These are phyloP conservation scores for Wickerhamiella galacta DNA, from an alignment of 805 yeast species.

Conservation along the genomic window DNA sequence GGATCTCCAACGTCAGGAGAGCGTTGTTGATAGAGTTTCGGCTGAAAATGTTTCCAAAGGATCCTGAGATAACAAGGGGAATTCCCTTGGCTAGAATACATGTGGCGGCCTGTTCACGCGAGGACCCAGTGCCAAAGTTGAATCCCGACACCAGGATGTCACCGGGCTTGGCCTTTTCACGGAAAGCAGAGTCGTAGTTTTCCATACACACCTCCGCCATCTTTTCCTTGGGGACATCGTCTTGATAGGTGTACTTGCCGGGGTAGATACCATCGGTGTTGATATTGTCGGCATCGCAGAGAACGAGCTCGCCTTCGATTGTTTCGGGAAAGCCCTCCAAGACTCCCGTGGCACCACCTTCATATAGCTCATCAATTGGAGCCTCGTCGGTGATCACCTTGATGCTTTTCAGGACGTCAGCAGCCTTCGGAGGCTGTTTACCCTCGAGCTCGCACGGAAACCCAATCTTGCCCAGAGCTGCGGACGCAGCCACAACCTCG, in stretches of 20 bases:
- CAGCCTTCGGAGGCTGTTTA: slow-evolving; percentile 29
- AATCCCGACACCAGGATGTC: slow-evolving; percentile 86
- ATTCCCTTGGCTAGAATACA: slow-evolving; percentile 88
- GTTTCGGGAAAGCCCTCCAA: slow-evolving; percentile 81
- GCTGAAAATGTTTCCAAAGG: slow-evolving; percentile 91
- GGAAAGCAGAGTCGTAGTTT: slow-evolving; percentile 86
- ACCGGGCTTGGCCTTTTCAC: slow-evolving; percentile 60
- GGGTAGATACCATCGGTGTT: slow-evolving; percentile 99
- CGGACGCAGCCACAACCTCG: slow-evolving; percentile 96
- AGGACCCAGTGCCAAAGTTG: slow-evolving; percentile 96
- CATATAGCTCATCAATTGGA: slow-evolving; percentile 20
- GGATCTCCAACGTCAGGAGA: slow-evolving; percentile 80
- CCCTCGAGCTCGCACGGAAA: slow-evolving; percentile 78
- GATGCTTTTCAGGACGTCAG: slow-evolving; percentile 32
- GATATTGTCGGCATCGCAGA: slow-evolving; percentile 85
- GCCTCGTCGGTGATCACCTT: slow-evolving; percentile 18
- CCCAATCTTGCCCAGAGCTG: slow-evolving; percentile 86
- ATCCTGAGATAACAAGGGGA: slow-evolving; percentile 85
- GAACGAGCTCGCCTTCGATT: slow-evolving; percentile 78
- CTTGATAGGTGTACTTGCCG: slow-evolving; percentile 97
- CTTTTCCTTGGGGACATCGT: slow-evolving; percentile 81
- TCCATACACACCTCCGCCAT: slow-evolving; percentile 99
- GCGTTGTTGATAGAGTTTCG: slow-evolving; percentile 96
- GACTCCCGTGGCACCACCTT: slow-evolving; percentile 27
- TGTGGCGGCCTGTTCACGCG: slow-evolving; percentile 99